Conservation (phyloP, 768 basidiomycete species). For the Suillus brevipes region DNA sequence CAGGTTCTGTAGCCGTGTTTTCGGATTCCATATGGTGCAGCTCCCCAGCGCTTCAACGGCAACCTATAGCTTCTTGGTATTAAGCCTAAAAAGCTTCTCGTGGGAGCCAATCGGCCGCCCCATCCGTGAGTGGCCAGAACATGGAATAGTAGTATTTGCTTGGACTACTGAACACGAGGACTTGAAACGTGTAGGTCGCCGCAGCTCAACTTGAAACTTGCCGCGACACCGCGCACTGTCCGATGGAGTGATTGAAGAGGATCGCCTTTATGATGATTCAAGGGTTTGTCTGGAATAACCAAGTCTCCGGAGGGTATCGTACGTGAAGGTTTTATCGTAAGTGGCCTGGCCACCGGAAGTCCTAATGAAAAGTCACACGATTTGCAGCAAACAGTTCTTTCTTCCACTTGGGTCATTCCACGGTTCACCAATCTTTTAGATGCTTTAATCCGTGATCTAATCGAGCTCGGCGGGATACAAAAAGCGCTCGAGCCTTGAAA, state of each 20-base stretch:
- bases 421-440: neutral
- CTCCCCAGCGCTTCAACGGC: neutral
- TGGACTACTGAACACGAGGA: neutral
- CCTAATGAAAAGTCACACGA: conserved; percentile 12
- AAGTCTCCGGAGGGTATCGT: conserved; percentile 1
- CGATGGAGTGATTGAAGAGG: neutral
- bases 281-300: conserved; percentile 3
- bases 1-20: neutral
- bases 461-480: neutral
- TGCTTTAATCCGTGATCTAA: conserved; percentile 2
- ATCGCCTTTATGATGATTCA: neutral
- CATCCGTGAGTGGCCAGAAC: neutral
- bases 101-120: conserved; percentile 10
- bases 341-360: conserved; percentile 5
- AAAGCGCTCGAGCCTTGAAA: neutral
- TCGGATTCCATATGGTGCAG: neutral
- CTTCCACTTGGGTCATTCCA: conserved; percentile 1
- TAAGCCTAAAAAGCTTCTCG: conserved; percentile 6
- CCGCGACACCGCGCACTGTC: conserved; percentile 12
- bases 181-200: neutral
- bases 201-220: neutral
- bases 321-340: conserved; percentile 8
- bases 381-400: conserved; percentile 11
- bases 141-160: neutral
- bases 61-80: neutral